Base-by-base conservation (phyloP, 352 stramenopile genomes). In the Globisporangium iwayamae region DNA sequence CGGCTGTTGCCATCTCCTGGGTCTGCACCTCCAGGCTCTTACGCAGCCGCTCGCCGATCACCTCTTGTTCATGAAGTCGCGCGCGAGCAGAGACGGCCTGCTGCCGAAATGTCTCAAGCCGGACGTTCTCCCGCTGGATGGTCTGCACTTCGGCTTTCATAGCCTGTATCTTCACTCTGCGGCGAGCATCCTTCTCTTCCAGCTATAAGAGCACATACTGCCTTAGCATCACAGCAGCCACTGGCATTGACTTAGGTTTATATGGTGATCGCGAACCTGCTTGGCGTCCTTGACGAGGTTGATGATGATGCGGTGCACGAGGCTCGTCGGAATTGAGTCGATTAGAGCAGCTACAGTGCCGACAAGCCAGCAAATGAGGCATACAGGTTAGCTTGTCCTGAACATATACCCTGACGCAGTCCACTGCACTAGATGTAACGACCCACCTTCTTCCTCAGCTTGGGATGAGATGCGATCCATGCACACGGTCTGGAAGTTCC, bases 221-320 rank as follows among this genome's bases (percentile, higher is more conserved):
- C 13, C n/a, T 47, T 20, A 10, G 41, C 7, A 20, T 47, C 39
- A 18, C 39, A 46, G 4, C 39, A 18, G 7, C 39, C 34, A 7
- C 0, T 38, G 9, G 34, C 34, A 38, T 11, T 10, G 34, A 38
- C 34, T 38, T 38, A 38, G 10, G 34, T 10, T 7, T 38, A 4
- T 11, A 38, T 38, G 9, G 34, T 11, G 9, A 7, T 38, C 34
- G 1, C 54, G 41, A 14, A 92, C 81, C 67, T 70, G 68, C 63
- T 85, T 89, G 62, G 66, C 81, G 45, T 86, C 72, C 22, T 76
- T 76, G 25, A 90, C 76, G 28, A 92, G 68, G 38, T 74, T 85
- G 41, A 81, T 68, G 53, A 92, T 76, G 65, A 92, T 84, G 20
- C 83, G 79, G 54, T 90, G 83, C 62, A 90, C 68, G 18, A 92